Evolutionary conservation across 768 basidiomycete species (phyloP).

Genomic region (Termitomyces sp.): DNA sequence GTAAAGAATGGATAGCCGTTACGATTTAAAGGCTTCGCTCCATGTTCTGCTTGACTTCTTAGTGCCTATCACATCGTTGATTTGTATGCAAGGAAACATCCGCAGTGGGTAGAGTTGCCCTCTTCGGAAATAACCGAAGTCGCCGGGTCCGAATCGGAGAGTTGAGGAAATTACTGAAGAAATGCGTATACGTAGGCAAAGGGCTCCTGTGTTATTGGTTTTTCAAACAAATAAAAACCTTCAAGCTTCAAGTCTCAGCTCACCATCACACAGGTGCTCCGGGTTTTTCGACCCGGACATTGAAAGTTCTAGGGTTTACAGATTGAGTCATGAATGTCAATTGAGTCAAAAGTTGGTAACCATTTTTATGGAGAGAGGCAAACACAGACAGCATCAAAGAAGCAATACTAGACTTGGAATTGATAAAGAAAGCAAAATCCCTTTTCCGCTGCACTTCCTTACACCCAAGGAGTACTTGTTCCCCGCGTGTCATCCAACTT

Average conservation of each 20-base stretch:
- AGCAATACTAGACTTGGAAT: background rate
- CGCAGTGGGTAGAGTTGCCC: background rate
- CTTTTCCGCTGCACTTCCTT: background rate
- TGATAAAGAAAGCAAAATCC: background rate
- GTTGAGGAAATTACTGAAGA: background rate
- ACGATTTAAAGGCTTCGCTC: background rate
- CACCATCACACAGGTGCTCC: background rate
- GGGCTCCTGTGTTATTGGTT: background rate
- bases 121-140: background rate
- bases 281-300: too few species aligned
- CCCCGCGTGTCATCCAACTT: background rate
- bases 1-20: background rate
- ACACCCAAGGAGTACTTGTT: background rate
- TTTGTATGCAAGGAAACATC: background rate
- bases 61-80: background rate
- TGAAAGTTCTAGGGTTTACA: too few species aligned
- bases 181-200: background rate
- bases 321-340: background rate
- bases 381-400: background rate
- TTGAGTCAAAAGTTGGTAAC: too few species aligned
- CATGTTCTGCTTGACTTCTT: background rate
- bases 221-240: background rate
- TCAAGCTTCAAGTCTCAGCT: background rate
- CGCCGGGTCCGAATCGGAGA: background rate
- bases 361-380: too few species aligned